phyloP scores from a whole-genome alignment of 1,284 basidiomycete genomes.

The Cutaneotrichosporon dermatis region DNA sequence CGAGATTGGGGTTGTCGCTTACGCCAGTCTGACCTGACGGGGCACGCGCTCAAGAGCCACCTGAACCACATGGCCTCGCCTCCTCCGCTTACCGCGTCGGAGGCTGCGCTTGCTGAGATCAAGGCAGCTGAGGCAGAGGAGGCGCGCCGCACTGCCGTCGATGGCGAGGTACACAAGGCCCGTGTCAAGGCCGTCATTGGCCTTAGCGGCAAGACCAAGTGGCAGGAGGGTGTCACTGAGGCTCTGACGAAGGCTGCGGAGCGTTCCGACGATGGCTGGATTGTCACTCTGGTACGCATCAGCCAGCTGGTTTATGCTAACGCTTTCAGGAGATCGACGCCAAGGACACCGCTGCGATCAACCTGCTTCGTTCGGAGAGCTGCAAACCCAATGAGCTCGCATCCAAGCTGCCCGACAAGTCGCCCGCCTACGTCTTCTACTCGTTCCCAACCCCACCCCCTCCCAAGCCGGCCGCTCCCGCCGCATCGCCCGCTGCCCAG shows the following conservation, averaged over 20 bases:
- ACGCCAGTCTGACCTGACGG: slow-evolving; percentile 47
- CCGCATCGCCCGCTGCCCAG: slow-evolving; percentile 8
- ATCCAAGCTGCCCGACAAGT: slow-evolving; percentile 41
- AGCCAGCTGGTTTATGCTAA: not conserved
- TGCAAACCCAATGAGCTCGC: slow-evolving; percentile 50
- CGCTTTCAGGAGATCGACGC: slow-evolving; percentile 33
- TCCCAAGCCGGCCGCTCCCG: slow-evolving; percentile 19
- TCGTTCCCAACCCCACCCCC: slow-evolving; percentile 57
- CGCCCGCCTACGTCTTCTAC: slow-evolving; percentile 62
- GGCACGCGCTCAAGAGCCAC: slow-evolving; percentile 65
- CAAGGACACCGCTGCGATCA: slow-evolving; percentile 26
- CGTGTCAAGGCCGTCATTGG: slow-evolving; percentile 40
- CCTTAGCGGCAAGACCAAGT: slow-evolving; percentile 53
- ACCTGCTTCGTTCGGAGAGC: slow-evolving; percentile 37
- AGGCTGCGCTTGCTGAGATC: slow-evolving; percentile 72
- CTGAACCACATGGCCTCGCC: slow-evolving; percentile 67
- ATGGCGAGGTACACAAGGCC: slow-evolving; percentile 34
- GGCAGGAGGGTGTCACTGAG: slow-evolving; percentile 60
- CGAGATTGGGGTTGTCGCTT: not conserved
- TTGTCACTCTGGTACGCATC: slow-evolving; percentile 62
- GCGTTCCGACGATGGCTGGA: slow-evolving; percentile 52
- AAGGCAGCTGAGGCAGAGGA: slow-evolving; percentile 61
- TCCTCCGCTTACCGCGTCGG: slow-evolving; percentile 70
- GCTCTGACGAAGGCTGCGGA: slow-evolving; percentile 59
- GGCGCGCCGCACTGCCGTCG: slow-evolving; percentile 40